Evolutionary conservation across 129 eudicot genomes (phyloP).

Genomic region (Chrysanthemum seticuspe): DNA sequence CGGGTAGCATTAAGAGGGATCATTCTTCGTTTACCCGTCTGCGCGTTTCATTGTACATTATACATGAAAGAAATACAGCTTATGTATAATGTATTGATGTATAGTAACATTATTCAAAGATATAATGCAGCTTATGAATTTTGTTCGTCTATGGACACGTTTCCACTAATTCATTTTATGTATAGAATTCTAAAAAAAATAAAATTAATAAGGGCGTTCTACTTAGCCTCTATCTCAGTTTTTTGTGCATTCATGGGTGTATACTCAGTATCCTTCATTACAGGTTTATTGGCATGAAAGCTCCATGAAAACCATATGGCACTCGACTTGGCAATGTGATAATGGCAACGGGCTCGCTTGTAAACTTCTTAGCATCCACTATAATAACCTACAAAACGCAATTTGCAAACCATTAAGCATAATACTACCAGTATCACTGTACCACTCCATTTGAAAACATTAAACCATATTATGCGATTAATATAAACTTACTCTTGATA

Average conservation of each 20-base stretch:
- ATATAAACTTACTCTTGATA: constrained; percentile 31
- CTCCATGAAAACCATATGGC: constrained; percentile 69
- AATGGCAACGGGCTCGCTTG: constrained; percentile 38
- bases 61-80: too few relatives aligned
- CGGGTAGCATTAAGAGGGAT: too few relatives aligned
- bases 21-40: too few relatives aligned
- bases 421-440: not conserved
- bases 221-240: not conserved
- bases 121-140: too few relatives aligned
- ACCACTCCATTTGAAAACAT: not conserved
- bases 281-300: constrained; percentile 36
- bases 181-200: too few relatives aligned
- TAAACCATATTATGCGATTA: not conserved
- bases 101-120: too few relatives aligned
- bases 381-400: constrained; percentile 35
- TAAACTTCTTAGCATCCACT: constrained; percentile 44
- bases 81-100: too few relatives aligned
- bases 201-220: too few relatives aligned
- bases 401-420: constrained; percentile 7
- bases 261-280: not conserved
- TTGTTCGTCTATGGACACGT: not conserved
- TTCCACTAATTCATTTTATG: too few relatives aligned
- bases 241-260: not conserved
- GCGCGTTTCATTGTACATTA: too few relatives aligned
- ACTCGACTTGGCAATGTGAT: constrained; percentile 46